phyloP scores from a whole-genome alignment of 805 yeast species.

The Ogataea pilisensis region DNA sequence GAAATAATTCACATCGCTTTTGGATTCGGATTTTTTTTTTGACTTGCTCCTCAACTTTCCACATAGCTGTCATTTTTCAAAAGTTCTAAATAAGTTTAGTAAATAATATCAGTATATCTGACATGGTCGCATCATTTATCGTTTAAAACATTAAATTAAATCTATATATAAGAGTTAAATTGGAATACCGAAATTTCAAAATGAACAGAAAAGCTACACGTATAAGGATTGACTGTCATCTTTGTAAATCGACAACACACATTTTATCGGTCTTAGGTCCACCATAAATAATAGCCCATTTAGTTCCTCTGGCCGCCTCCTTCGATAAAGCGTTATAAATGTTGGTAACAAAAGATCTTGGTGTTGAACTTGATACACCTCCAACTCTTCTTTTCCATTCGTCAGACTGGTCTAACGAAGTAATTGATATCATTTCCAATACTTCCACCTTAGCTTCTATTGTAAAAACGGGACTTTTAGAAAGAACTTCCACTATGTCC shows the following conservation, averaged over 20 bases:
- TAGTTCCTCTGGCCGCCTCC: slow-evolving; percentile 67
- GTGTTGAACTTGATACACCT: slow-evolving; percentile 72
- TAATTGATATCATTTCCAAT: slow-evolving; percentile 73
- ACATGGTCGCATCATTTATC: no score
- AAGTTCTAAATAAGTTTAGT: no score
- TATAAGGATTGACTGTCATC: no score
- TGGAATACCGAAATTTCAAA: no score
- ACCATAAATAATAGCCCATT: slow-evolving; percentile 74
- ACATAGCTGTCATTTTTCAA: no score
- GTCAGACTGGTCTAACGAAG: slow-evolving; percentile 71
- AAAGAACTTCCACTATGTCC: slow-evolving; percentile 47
- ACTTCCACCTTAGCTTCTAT: slow-evolving; percentile 84
- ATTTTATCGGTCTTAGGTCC: slow-evolving; percentile 77
- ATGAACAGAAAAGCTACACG: no score
- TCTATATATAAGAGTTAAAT: no score
- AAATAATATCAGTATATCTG: no score
- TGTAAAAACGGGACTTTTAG: slow-evolving; percentile 67
- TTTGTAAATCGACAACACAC: slow-evolving; percentile 60
- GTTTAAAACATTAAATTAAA: no score
- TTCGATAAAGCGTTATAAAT: slow-evolving; percentile 69
- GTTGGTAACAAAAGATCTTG: slow-evolving; percentile 73
- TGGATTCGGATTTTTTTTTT: no score
- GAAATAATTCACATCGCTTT: not conserved
- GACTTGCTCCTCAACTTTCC: no score
- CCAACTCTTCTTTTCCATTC: slow-evolving; percentile 84